These are phyloP conservation scores for Pyrenophora seminiperda DNA, from an alignment of 2,329 filamentous ascomycete species.

Conservation along the genomic window DNA sequence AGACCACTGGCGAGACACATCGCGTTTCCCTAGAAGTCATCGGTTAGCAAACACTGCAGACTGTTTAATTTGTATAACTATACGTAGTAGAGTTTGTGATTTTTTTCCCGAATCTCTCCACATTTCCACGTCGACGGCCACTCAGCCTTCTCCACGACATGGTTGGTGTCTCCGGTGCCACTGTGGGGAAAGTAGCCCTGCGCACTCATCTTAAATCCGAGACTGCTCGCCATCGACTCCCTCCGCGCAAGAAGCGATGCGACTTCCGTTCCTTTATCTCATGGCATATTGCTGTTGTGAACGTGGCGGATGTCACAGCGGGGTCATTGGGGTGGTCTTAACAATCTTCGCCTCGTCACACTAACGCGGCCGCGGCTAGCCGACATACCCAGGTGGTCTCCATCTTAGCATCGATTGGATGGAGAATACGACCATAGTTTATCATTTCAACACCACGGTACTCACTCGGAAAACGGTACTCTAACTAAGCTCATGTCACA, in stretches of 20 bases:
- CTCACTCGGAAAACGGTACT: no score
- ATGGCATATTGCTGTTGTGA: slow-evolving; percentile 12
- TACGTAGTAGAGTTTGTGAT: slow-evolving; percentile 1
- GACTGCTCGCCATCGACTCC: background rate
- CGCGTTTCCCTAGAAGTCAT: slow-evolving; percentile 4
- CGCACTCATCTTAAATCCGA: background rate
- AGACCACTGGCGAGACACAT: slow-evolving; percentile 10
- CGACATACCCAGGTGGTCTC: slow-evolving; percentile 19
- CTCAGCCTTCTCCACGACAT: slow-evolving; percentile 3
- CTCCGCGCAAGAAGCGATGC: background rate
- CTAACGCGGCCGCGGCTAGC: slow-evolving; percentile 20
- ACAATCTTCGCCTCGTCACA: slow-evolving; percentile 4
- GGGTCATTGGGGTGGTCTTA: slow-evolving; percentile 12
- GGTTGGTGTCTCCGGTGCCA: background rate
- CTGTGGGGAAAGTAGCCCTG: background rate
- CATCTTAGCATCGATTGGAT: slow-evolving; percentile 3
- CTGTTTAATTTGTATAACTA: no score
- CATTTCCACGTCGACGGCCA: background rate
- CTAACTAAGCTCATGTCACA: no score
- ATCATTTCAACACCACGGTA: no score
- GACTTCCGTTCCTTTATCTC: background rate
- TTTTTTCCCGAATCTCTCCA: slow-evolving; percentile 8
- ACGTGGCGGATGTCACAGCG: slow-evolving; percentile 17
- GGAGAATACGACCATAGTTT: background rate
- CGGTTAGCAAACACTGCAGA: slow-evolving; percentile 12